Evolutionary conservation across 192 early-diverging fungal species (phyloP).

Genomic region (Gamsiella multidivaricata): DNA sequence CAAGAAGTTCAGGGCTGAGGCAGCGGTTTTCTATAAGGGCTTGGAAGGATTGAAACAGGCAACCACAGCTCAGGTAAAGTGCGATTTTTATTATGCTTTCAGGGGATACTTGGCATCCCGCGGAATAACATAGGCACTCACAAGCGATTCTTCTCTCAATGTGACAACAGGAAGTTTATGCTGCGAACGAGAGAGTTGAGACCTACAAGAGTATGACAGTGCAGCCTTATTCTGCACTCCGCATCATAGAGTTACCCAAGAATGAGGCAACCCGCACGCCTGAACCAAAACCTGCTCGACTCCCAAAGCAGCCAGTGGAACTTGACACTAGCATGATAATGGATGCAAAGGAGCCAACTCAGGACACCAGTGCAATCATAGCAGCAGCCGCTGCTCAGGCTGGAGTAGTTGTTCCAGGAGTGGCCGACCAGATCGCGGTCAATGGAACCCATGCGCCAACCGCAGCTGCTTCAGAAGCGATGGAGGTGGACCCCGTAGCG

Average conservation of each 20-base stretch:
- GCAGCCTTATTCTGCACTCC: slow-evolving; percentile 27
- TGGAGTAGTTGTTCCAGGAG: not conserved
- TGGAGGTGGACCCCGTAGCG: slow-evolving; percentile 8
- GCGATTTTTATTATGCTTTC: not conserved
- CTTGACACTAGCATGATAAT: not conserved
- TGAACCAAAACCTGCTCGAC: slow-evolving; percentile 34
- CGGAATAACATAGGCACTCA: not conserved
- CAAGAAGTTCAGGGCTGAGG: slow-evolving; percentile 44
- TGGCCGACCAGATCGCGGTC: not conserved
- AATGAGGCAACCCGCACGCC: slow-evolving; percentile 28
- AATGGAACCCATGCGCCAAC: not conserved
- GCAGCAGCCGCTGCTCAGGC: not conserved
- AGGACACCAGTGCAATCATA: not conserved
- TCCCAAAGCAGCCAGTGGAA: slow-evolving; percentile 6
- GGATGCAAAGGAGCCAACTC: not conserved
- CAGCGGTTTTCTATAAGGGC: slow-evolving; percentile 43
- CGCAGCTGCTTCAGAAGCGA: not conserved
- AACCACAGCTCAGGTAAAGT: slow-evolving; percentile 46
- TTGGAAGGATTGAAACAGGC: slow-evolving; percentile 57
- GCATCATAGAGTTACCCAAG: slow-evolving; percentile 42
- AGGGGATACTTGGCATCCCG: not conserved
- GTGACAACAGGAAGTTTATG: slow-evolving; percentile 31
- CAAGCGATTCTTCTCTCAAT: not conserved
- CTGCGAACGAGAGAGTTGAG: slow-evolving; percentile 41
- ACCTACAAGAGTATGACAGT: slow-evolving; percentile 35